A percentile compares a stretch with the other conserved stretches of the same genome.
Evolutionary conservation across 1,139 yeast genomes (phyloP).

Genomic region (Nakaseomyces kungkrabaensis): DNA sequence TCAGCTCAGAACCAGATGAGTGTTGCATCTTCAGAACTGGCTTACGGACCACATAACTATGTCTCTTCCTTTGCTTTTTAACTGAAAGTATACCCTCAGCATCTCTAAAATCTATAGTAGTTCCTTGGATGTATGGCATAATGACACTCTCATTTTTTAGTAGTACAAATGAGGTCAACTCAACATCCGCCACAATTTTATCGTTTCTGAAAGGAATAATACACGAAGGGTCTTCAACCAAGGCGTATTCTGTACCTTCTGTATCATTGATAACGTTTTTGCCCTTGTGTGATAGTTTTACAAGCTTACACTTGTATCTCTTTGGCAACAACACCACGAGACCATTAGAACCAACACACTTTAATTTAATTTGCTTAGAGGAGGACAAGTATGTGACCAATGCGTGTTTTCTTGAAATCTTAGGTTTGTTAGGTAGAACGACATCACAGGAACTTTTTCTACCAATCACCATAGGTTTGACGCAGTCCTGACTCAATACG

Average conservation of each 20-base stretch:
- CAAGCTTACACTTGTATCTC: conserved; percentile 17
- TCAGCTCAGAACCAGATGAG: not conserved
- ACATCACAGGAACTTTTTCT: conserved; percentile 26
- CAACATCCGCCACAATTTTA: conserved; percentile 13
- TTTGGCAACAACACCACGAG: conserved; percentile 27
- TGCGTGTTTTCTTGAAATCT: conserved; percentile 29
- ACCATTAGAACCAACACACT: conserved; percentile 33
- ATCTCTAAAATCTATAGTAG: conserved; percentile 47
- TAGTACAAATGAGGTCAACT: conserved; percentile 46
- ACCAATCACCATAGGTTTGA: conserved; percentile 19
- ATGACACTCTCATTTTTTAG: conserved; percentile 44
- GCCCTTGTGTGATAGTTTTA: not conserved
- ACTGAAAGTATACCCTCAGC: conserved; percentile 9
- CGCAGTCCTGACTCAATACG: not conserved
- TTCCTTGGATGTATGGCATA: conserved; percentile 45
- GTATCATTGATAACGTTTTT: not conserved
- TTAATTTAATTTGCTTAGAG: conserved; percentile 25
- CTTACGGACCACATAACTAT: not conserved
- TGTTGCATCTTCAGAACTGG: conserved; percentile 9
- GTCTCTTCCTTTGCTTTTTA: not conserved
- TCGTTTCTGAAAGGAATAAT: conserved; percentile 8
- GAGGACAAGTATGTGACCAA: conserved; percentile 24
- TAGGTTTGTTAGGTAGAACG: conserved; percentile 23
- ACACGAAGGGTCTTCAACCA: conserved; percentile 6
- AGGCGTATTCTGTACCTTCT: conserved; percentile 5